Evolutionary conservation across 345 rosid species (phyloP), one percentile per base, ranked within the genome.

Genomic region (Brassica incana): DNA sequence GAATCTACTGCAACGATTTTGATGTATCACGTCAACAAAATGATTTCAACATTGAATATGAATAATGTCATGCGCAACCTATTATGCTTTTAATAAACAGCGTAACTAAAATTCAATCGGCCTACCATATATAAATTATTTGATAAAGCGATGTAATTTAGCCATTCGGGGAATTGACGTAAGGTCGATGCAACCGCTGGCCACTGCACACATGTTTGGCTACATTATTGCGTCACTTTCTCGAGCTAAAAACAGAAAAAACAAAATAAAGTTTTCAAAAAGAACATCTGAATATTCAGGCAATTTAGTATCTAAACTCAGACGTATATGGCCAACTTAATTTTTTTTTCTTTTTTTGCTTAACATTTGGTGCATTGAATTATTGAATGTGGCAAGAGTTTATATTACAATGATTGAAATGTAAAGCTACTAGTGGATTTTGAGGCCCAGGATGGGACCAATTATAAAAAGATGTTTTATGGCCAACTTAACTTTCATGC

Each of bases 121-220:
- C 35, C 8, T 29, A 40, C 32, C 18, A 30, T 45, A 11, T 27
- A 48, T 12, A 12, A 45, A 14, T 14, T 48, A 48, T 48, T 27
- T 56, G 67, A 68, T 38, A 58, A 56, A 50, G 16, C 12, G 5
- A 33, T 27, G 10, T 43, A 15, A 25, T 62, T 70, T 48, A 61
- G 14, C 27, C n/a, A 61, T 32, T 77, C 12, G 14, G 38, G 35
- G 56, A 23, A 33, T 32, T 69, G 69, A 77, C 52, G 64, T 77
- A 60, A 69, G 50, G 62, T 77, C 23, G 76, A 70, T 48, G 76
- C 80, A 77, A 77, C 80, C n/a, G 15, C 35, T 12, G n/a, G 69
- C 80, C n/a, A 25, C 35, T 12, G n/a, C 76, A 70, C 76, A 70
- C 76, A 48, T 77, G 71, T n/a, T 71, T 32, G 56, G 32, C 56